Percentiles rank a stretch among this genome's conserved stretches.
Conservation (phyloP, 1,284 basidiomycete species). For the Vanrija sp. region DNA sequence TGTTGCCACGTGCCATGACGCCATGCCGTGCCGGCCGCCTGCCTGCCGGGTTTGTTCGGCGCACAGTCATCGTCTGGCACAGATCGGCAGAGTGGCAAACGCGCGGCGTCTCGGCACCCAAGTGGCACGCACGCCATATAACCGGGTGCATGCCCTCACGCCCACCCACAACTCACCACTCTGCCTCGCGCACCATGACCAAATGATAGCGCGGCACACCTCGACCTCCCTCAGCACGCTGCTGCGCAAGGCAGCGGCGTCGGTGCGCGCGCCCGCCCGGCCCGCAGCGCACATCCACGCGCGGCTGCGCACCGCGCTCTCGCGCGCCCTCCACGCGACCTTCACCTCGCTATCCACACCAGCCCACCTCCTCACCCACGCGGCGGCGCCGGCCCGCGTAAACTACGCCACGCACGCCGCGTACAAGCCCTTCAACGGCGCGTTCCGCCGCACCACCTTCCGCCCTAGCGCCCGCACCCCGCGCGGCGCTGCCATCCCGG, state of each 20-base stretch:
- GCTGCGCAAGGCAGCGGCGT: slow-evolving; percentile 3
- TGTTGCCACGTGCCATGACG: not conserved
- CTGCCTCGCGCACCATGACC: not conserved
- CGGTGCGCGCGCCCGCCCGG: slow-evolving; percentile 2
- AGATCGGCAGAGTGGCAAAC: not conserved
- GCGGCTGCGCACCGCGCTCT: slow-evolving; percentile 11
- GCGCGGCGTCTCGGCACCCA: too few relatives aligned
- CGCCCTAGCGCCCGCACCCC: slow-evolving; percentile 6
- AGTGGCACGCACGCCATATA: too few relatives aligned
- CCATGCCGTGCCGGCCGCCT: not conserved
- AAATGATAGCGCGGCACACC: slow-evolving; percentile 12
- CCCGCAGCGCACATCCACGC: not conserved
- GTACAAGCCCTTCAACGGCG: not conserved
- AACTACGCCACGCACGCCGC: not conserved
- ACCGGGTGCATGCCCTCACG: too few relatives aligned
- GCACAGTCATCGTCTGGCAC: not conserved
- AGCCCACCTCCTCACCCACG: slow-evolving; percentile 4
- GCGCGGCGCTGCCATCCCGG: slow-evolving; percentile 22
- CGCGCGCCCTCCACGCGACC: slow-evolving; percentile 19
- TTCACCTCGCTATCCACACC: slow-evolving; percentile 5
- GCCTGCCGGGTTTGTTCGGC: too few relatives aligned
- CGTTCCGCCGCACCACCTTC: slow-evolving; percentile 2
- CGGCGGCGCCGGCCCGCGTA: slow-evolving; percentile 2
- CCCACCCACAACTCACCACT: not conserved
- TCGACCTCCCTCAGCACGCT: slow-evolving; percentile 5